These are phyloP conservation scores for Rubia balearica DNA, from an alignment of 305 asterid genomes.

Conservation along the genomic window DNA sequence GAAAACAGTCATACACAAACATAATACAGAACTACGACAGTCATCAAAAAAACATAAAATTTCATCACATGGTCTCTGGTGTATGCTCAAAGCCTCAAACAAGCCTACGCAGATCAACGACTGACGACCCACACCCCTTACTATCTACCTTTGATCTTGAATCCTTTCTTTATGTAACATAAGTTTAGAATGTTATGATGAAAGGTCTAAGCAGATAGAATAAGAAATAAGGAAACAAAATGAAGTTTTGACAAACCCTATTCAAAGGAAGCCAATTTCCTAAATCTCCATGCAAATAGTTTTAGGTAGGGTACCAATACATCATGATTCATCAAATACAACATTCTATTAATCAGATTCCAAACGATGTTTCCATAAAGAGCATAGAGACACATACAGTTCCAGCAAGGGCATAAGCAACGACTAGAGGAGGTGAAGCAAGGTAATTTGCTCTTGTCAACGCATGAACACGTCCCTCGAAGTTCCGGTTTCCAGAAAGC, in stretches of 20 bases:
- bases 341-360: not conserved
- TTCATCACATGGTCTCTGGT: not conserved
- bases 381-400: conserved; percentile 45
- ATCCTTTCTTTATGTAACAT: not conserved
- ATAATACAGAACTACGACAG: not conserved
- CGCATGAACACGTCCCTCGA: conserved; percentile 95
- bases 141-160: not conserved
- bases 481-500: conserved; percentile 91
- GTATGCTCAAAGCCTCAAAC: not conserved
- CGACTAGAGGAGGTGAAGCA: conserved; percentile 97
- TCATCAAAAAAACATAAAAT: not conserved
- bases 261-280: not conserved
- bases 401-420: conserved; percentile 98
- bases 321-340: not conserved
- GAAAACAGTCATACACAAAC: not conserved
- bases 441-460: conserved; percentile 93
- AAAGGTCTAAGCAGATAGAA: not conserved
- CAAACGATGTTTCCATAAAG: too few species aligned
- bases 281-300: not conserved
- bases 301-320: not conserved
- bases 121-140: too few species aligned
- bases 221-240: not conserved
- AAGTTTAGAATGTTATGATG: not conserved
- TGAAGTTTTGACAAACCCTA: not conserved
- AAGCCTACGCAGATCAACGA: not conserved